A percentile compares a stretch with the other conserved stretches of the same genome.
These are phyloP conservation scores for Ogataea parapolymorpha DNA, from an alignment of 805 yeast species.

Conservation along the genomic window DNA sequence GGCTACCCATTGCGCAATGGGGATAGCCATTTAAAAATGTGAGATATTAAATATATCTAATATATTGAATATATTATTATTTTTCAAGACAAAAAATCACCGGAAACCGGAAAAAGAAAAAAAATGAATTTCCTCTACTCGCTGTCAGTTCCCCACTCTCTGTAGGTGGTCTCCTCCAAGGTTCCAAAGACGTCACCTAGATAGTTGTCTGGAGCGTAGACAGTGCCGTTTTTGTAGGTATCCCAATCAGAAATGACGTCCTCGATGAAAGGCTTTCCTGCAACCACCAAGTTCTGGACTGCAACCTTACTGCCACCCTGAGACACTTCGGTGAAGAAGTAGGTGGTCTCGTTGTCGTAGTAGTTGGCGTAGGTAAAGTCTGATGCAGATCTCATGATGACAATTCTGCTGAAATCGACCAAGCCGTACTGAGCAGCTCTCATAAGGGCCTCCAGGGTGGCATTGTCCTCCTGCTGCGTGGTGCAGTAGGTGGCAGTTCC, in stretches of 20 bases:
- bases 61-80: not conserved
- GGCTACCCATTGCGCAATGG: conserved; percentile 34
- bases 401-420: conserved; percentile 55
- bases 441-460: conserved; percentile 55
- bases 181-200: conserved; percentile 60
- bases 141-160: conserved; percentile 23
- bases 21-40: conserved; percentile 1
- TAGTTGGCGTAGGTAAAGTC: conserved; percentile 48
- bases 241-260: conserved; percentile 53
- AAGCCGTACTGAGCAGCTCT: conserved; percentile 53
- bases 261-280: conserved; percentile 51
- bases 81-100: not conserved
- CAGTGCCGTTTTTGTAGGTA: conserved; percentile 30
- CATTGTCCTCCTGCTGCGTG: conserved; percentile 68
- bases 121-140: not conserved
- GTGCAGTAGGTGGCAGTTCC: conserved; percentile 58
- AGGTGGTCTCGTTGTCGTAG: conserved; percentile 39
- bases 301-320: conserved; percentile 53
- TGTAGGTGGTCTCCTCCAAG: conserved; percentile 38
- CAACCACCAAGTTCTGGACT: conserved; percentile 47
- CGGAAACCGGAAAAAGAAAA: not conserved
- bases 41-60: not conserved
- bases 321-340: conserved; percentile 45
- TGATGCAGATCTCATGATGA: conserved; percentile 58
- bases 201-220: conserved; percentile 45